These are phyloP conservation scores for Cercospora nicotianae DNA, from an alignment of 2,329 filamentous ascomycete genomes.

Conservation along the genomic window DNA sequence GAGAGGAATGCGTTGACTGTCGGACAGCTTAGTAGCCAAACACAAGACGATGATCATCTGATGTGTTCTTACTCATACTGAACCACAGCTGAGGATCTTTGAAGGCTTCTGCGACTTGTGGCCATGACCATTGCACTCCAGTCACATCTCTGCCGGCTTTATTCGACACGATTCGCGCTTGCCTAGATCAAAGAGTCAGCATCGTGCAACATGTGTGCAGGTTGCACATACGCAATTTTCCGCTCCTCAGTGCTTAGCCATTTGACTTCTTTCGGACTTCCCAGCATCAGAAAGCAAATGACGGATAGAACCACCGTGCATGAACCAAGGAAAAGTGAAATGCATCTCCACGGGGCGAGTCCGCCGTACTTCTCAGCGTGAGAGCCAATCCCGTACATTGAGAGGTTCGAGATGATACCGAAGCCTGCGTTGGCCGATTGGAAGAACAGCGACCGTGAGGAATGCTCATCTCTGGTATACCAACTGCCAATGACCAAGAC, in stretches of 20 bases:
- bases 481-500: slow-evolving; percentile 40
- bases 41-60: not conserved
- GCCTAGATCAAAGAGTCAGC: slow-evolving; percentile 13
- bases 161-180: slow-evolving; percentile 34
- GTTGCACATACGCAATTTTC: slow-evolving; percentile 28
- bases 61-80: slow-evolving; percentile 20
- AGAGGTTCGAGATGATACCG: slow-evolving; percentile 32
- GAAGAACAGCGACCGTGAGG: slow-evolving; percentile 40
- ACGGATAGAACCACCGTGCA: slow-evolving; percentile 31
- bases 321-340: slow-evolving; percentile 33
- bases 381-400: slow-evolving; percentile 33
- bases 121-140: slow-evolving; percentile 35
- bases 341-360: slow-evolving; percentile 34
- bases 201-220: too few relatives aligned
- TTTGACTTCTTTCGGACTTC: slow-evolving; percentile 34
- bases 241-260: slow-evolving; percentile 34
- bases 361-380: slow-evolving; percentile 30
- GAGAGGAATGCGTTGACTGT: slow-evolving; percentile 34
- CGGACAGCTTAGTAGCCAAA: not conserved
- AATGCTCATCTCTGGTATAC: slow-evolving; percentile 41
- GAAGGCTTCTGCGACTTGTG: slow-evolving; percentile 34
- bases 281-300: slow-evolving; percentile 34
- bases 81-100: slow-evolving; percentile 34
- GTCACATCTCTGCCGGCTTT: slow-evolving; percentile 36
- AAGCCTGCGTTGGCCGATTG: slow-evolving; percentile 42